Percentiles rank a stretch among this genome's conserved stretches.
Evolutionary conservation across 495 filamentous ascomycete genomes (phyloP).

Genomic region (Tuber umbilicatum): DNA sequence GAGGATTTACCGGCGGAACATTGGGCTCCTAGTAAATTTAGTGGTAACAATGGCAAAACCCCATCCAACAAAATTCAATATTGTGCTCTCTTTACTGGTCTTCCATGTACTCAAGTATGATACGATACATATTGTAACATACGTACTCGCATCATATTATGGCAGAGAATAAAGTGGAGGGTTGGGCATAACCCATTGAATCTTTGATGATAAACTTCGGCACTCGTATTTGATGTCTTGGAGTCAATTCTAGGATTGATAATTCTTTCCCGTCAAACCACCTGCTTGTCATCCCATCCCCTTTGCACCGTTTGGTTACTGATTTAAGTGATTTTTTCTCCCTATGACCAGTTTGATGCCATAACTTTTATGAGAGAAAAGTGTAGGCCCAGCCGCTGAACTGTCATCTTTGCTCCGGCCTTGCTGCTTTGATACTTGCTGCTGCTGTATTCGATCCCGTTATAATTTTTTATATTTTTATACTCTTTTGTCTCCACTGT

Average conservation of each 20-base stretch:
- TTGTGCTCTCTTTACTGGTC: not conserved
- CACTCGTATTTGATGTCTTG: not conserved
- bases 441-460: conserved; percentile 9
- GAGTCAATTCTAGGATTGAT: not conserved
- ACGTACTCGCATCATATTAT: not conserved
- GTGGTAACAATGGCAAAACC: not conserved
- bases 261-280: not conserved
- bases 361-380: not conserved
- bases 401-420: conserved; percentile 13
- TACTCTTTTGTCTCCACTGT: conserved; percentile 23
- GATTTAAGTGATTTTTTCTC: not conserved
- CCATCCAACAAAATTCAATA: not conserved
- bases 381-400: not conserved
- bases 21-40: not conserved
- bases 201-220: not conserved
- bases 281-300: not conserved
- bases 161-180: not conserved
- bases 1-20: not conserved
- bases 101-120: not conserved
- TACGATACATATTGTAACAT: not conserved
- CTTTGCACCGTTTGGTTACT: not conserved
- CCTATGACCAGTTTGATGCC: not conserved
- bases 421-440: conserved; percentile 16
- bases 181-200: not conserved
- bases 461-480: conserved; percentile 25